Evolutionary conservation across 2,329 filamentous ascomycete genomes (phyloP).

Genomic region (Xylariaceae sp.): DNA sequence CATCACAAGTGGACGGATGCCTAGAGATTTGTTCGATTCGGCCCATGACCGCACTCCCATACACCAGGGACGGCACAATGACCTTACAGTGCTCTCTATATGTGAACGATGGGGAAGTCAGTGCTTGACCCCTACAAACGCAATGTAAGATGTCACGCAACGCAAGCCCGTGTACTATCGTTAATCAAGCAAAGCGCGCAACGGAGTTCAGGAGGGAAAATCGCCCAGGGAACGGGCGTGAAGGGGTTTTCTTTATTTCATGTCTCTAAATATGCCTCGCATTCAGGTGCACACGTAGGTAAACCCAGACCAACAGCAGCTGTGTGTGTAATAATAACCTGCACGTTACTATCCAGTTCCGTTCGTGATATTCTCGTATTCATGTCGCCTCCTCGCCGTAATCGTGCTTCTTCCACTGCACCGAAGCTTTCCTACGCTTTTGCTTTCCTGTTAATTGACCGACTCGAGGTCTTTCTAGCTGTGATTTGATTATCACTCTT

Average conservation of each 20-base stretch:
- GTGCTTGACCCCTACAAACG: not conserved
- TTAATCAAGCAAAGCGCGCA: constrained; percentile 1
- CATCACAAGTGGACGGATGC: not conserved
- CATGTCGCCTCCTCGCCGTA: not conserved
- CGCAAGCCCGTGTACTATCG: constrained; percentile 4
- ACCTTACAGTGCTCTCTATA: not conserved
- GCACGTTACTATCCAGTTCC: not conserved
- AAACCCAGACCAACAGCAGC: not conserved
- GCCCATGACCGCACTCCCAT: not conserved
- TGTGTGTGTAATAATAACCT: not conserved
- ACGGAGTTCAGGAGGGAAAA: constrained; percentile 10
- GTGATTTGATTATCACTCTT: too few relatives aligned
- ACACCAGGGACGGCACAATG: not conserved
- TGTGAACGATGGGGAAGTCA: not conserved
- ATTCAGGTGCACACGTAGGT: not conserved
- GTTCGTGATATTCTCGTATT: not conserved
- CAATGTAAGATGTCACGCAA: not conserved
- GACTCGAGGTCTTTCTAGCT: not conserved
- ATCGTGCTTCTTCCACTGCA: not conserved
- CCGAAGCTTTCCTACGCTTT: not conserved
- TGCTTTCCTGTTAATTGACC: not conserved
- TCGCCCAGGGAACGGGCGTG: constrained; percentile 6
- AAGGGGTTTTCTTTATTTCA: constrained; percentile 1
- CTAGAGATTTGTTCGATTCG: not conserved
- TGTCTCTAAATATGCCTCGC: constrained; percentile 1